Conservation (phyloP, 306 rosid genomes). For the Lathyrus sativus region DNA sequence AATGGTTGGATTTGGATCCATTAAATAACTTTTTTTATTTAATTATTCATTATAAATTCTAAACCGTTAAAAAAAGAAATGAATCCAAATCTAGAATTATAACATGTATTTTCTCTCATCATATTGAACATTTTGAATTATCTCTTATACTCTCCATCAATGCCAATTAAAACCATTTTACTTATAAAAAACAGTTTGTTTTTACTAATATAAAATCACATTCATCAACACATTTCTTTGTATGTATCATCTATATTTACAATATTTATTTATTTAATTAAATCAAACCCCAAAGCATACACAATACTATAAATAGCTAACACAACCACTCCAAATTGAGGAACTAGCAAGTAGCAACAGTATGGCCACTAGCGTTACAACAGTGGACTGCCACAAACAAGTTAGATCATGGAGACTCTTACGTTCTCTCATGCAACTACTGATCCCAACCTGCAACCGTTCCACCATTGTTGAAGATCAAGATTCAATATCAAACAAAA, state of each 20-base stretch:
- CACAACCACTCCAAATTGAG: background rate
- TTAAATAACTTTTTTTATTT: no score
- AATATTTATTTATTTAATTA: slow-evolving; percentile 23
- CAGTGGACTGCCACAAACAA: slow-evolving; percentile 86
- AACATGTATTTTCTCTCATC: no score
- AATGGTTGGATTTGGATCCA: no score
- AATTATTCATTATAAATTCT: no score
- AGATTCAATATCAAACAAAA: slow-evolving; percentile 27
- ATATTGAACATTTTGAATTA: no score
- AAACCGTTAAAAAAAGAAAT: no score
- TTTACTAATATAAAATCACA: no score
- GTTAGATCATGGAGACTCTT: slow-evolving; percentile 81
- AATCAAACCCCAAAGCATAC: slow-evolving; percentile 18
- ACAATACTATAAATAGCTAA: background rate
- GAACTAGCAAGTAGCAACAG: background rate
- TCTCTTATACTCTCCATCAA: no score
- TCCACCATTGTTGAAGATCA: slow-evolving; percentile 24
- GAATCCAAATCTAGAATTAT: no score
- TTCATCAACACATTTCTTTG: no score
- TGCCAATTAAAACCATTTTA: no score
- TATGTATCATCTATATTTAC: background rate
- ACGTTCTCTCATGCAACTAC: slow-evolving; percentile 61
- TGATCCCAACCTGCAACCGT: slow-evolving; percentile 67
- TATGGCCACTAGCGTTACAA: slow-evolving; percentile 43
- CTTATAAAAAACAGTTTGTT: no score